Conservation (phyloP, 148 eudicot genomes). For the Rhododendron ferrugineum region DNA sequence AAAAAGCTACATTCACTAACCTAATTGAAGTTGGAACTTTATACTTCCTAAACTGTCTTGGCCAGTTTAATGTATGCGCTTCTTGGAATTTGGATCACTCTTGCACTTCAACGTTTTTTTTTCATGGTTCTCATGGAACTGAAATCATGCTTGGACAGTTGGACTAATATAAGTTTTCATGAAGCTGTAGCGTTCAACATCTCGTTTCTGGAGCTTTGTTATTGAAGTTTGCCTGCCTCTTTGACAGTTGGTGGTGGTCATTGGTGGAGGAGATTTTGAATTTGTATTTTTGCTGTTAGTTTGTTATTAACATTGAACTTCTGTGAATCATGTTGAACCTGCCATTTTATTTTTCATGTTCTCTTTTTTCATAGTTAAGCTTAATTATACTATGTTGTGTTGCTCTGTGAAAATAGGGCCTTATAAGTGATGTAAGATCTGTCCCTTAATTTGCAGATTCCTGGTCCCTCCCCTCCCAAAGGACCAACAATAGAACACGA, state of each 20-base stretch:
- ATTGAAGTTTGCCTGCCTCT: not conserved
- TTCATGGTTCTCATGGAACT: not conserved
- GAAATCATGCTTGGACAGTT: not conserved
- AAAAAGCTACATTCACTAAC: not conserved
- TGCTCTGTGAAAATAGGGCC: not conserved
- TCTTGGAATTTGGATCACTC: not conserved
- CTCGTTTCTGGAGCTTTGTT: not conserved
- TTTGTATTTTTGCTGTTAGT: not conserved
- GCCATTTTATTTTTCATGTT: not conserved
- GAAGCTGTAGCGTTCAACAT: not conserved
- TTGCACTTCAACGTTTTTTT: not conserved
- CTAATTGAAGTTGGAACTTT: not conserved
- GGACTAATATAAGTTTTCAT: not conserved
- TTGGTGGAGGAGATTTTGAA: not conserved
- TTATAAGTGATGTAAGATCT: not conserved
- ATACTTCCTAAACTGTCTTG: not conserved
- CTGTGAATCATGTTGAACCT: constrained; percentile 1
- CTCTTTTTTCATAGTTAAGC: not conserved
- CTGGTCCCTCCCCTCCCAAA: constrained; percentile 64
- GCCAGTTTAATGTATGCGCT: not conserved
- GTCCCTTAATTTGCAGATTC: constrained; percentile 44
- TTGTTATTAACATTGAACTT: not conserved
- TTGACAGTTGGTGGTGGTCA: not conserved
- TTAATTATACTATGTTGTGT: not conserved
- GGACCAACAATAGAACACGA: constrained; percentile 70